Evolutionary conservation across 768 basidiomycete genomes (phyloP).

Genomic region (Peribolospora kevripleyi): DNA sequence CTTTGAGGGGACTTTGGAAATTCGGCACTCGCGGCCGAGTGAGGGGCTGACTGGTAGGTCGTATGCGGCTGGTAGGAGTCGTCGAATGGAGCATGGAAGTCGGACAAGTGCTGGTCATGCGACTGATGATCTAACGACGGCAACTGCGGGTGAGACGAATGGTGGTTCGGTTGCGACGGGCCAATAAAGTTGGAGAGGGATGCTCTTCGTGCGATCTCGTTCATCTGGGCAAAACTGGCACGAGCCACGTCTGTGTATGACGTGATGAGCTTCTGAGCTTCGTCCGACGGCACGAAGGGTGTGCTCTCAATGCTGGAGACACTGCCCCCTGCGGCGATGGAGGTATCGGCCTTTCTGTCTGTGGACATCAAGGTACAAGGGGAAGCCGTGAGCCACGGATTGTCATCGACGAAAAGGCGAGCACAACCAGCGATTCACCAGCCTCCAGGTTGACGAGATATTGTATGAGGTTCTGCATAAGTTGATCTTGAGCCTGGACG

Average conservation of each 20-base stretch:
- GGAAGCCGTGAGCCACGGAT: neutral
- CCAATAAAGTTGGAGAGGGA: conserved; percentile 1
- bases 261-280: conserved; percentile 14
- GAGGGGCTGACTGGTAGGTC: no score
- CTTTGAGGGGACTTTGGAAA: neutral
- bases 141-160: neutral
- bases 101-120: neutral
- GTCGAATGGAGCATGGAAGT: no score
- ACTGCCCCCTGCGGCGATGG: neutral
- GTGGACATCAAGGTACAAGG: neutral
- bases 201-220: conserved; percentile 45
- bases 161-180: neutral
- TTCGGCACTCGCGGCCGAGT: no score
- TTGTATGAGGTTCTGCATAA: conserved; percentile 57
- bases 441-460: conserved; percentile 53
- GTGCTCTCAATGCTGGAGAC: neutral
- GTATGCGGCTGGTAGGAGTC: no score
- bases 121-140: neutral
- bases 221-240: conserved; percentile 50
- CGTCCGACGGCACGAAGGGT: conserved; percentile 11
- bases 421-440: conserved; percentile 20
- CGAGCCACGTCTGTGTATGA: conserved; percentile 36
- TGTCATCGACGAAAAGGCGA: neutral
- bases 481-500: conserved; percentile 37
- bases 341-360: conserved; percentile 8